Conservation (phyloP, 1,284 basidiomycete species). For the Microbotryum intermedium region DNA sequence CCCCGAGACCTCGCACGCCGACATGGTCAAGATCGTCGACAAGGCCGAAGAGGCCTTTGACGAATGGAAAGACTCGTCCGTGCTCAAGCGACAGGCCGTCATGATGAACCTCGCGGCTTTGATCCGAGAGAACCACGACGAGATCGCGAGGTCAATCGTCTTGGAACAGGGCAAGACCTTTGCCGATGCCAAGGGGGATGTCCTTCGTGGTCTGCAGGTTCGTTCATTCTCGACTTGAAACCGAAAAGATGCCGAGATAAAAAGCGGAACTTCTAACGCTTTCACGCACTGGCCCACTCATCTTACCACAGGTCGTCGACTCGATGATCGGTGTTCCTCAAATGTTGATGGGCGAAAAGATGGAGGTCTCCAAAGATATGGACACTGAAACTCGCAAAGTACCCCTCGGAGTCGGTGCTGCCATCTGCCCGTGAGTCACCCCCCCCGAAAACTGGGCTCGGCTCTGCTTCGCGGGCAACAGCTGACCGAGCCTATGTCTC, state of each 20-base stretch:
- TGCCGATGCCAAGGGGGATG: constrained; percentile 83
- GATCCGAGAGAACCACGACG: constrained; percentile 42
- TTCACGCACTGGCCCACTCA: background rate
- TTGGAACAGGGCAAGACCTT: constrained; percentile 41
- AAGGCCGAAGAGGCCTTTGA: constrained; percentile 82
- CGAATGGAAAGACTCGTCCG: constrained; percentile 76
- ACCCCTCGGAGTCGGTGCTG: constrained; percentile 56
- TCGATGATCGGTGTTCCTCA: constrained; percentile 74
- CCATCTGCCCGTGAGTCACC: constrained; percentile 51
- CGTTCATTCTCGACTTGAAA: background rate
- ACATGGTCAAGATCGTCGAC: constrained; percentile 78
- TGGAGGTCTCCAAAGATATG: constrained; percentile 96
- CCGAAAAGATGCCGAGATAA: too few relatives aligned
- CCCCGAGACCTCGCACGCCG: constrained; percentile 72
- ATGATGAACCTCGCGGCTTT: constrained; percentile 56
- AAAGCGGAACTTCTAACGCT: background rate
- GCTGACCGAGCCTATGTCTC: background rate
- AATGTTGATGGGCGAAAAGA: constrained; percentile 75
- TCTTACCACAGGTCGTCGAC: constrained; percentile 70
- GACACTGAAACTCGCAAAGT: constrained; percentile 74
- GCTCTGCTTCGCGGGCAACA: background rate
- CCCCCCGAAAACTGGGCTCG: background rate
- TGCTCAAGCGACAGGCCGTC: constrained; percentile 79
- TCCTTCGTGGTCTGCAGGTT: constrained; percentile 67
- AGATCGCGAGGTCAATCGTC: constrained; percentile 36